These are phyloP conservation scores for Pueraria montana DNA, from an alignment of 306 rosid species.

Conservation along the genomic window DNA sequence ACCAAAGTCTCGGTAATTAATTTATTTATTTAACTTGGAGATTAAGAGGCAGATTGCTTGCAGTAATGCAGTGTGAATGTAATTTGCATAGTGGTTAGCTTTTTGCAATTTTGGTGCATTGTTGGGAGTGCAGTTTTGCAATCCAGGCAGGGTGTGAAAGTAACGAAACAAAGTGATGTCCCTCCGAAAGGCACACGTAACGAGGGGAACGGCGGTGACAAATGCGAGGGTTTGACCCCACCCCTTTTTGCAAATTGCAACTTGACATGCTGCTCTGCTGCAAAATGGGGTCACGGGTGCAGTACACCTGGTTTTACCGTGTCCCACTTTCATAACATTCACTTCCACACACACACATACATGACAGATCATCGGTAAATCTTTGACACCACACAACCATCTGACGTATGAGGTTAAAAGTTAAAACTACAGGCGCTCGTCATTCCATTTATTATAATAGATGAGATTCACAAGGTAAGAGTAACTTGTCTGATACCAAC, in stretches of 20 bases:
- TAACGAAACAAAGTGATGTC: constrained; percentile 57
- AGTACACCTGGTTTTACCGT: constrained; percentile 22
- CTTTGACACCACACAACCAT: too few relatives aligned
- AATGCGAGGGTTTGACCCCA: constrained; percentile 55
- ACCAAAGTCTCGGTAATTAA: too few relatives aligned
- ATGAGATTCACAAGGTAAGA: too few relatives aligned
- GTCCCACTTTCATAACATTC: constrained; percentile 1
- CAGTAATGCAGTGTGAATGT: not conserved
- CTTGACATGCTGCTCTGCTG: constrained; percentile 14
- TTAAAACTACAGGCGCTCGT: too few relatives aligned
- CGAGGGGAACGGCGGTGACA: constrained; percentile 46
- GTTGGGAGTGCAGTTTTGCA: not conserved
- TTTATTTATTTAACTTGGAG: not conserved
- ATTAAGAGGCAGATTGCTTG: constrained; percentile 21
- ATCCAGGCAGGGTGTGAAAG: constrained; percentile 48
- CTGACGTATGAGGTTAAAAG: not conserved
- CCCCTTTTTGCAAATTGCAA: constrained; percentile 26
- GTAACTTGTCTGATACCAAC: too few relatives aligned
- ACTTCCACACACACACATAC: constrained; percentile 17
- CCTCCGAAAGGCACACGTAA: constrained; percentile 50
- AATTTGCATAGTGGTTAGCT: not conserved
- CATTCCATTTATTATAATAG: too few relatives aligned
- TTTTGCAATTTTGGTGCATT: not conserved
- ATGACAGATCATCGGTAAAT: too few relatives aligned
- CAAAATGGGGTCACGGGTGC: constrained; percentile 46